A percentile compares a stretch with the other conserved stretches of the same genome.
Conservation (phyloP, 1,284 basidiomycete genomes). For the Trametes hirsuta region DNA sequence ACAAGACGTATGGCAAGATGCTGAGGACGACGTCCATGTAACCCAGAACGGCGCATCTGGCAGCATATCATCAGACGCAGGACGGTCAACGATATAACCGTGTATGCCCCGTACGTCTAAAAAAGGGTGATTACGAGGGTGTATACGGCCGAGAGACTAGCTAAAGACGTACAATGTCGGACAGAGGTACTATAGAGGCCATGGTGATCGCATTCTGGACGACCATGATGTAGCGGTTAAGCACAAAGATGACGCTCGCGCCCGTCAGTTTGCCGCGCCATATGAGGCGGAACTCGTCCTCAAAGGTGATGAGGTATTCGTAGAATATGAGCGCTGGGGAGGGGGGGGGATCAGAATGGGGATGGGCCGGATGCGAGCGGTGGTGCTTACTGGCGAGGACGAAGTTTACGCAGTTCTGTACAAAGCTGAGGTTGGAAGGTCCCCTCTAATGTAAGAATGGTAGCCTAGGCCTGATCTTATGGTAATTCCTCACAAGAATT, state of each 20-base stretch:
- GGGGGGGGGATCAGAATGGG: not conserved
- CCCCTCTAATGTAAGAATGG: too few relatives aligned
- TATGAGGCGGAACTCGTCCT: not conserved
- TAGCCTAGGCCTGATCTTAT: too few relatives aligned
- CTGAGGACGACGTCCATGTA: conserved; percentile 1
- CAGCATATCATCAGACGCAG: not conserved
- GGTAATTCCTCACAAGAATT: too few relatives aligned
- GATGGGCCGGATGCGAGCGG: too few relatives aligned
- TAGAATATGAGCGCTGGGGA: not conserved
- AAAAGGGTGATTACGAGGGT: too few relatives aligned
- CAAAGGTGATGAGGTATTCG: conserved; percentile 4
- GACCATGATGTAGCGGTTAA: conserved; percentile 7
- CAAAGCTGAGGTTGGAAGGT: too few relatives aligned
- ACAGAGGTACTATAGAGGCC: not conserved
- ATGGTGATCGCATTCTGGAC: conserved; percentile 1
- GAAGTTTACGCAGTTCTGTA: too few relatives aligned
- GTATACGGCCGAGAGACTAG: not conserved
- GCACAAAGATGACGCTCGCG: not conserved
- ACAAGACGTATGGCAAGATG: conserved; percentile 2
- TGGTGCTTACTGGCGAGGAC: too few relatives aligned
- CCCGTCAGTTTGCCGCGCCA: conserved; percentile 3
- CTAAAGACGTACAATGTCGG: not conserved
- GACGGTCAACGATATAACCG: not conserved
- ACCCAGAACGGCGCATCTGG: not conserved
- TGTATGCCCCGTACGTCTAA: not conserved